Evolutionary conservation across 2,329 filamentous ascomycete species (phyloP), one percentile per base, ranked within the genome.

Genomic region (Fusarium udum): DNA sequence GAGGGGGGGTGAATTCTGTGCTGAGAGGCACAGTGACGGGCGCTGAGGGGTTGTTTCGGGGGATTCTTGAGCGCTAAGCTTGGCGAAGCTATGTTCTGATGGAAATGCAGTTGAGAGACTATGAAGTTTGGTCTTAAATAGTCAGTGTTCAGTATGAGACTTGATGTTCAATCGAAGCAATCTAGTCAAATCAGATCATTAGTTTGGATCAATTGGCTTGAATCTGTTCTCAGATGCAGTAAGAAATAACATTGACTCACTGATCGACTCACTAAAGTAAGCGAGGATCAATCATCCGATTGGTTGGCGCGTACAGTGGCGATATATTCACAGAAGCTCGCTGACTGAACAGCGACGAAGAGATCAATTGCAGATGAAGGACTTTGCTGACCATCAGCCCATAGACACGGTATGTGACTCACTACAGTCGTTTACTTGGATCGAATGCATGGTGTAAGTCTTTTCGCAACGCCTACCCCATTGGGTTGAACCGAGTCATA

Each of bases 121-220:
- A 4, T 11, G 18, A 2, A 28, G 5, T 28, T 28, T 28, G 26
- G 26, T 36, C 4, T 28, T 58, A 48, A 58, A 11, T 48, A 58
- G 7, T 1, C 3, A 7, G 2, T 12, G 32, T 15, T n/a, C 15
- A 5, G 7, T 4, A 4, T 32, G 22, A 15, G 22, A 20, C 16
- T 9, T 4, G 1, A 18, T 36, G 18, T 26, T 34, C 15, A n/a
- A 6, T 14, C 31, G 20, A 18, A 20, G 14, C 11, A 3, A 3
- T 20, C 6, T 3, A 6, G 20, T 49, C 6, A n/a, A 10, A 49
- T 58, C 37, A 51, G 32, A 58, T 58, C 15, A 58, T 49, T 7
- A 36, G 5, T 3, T 4, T 16, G 6, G 12, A 7, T 12, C 7
- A 7, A 39, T 28, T 53, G 34, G 24, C 18, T 22, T 18, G 26